Base-by-base conservation (phyloP, 2,329 filamentous ascomycete species). In the Colletotrichum lini region DNA sequence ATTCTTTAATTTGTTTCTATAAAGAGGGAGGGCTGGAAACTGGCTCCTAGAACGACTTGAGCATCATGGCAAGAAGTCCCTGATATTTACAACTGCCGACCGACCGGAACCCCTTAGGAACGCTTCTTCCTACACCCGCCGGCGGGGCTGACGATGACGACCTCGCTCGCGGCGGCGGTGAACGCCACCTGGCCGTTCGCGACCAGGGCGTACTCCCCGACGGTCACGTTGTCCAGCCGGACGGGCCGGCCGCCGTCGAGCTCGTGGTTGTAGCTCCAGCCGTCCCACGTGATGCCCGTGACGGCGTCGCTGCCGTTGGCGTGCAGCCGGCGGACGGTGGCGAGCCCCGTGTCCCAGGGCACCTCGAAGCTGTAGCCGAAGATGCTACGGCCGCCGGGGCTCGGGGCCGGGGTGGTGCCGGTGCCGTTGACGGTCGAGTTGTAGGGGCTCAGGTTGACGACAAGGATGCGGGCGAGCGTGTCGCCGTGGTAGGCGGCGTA, bases 261-360 rank as follows among this genome's bases (percentile, higher is more conserved):
- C 78, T 92, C 89, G 69, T 86, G 86, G 75, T 91, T 89, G 73
- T 90, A 92, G 73, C 87, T 91, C 76, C 82, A 84, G 1, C 89
- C 90, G 77, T 91, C 88, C 81, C 86, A 92, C 0, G 88, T 87
- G 53, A 91, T 86, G 0, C 89, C 90, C 0, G 86, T 87, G 26
- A 91, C 85, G 10, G 90, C 89, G 79, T 92, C 89, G 73, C 88
- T 91, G 0, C 90, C 90, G 77, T 91, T 91, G 2, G 90, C 90
- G 59, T 82, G 77, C 42, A 92, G 78, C 35, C 89, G 80, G 75
- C 88, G 82, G 61, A 90, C 81, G 0, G 68, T 73, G 2, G 81
- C 76, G 23, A 74, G 74, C 7, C 73, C 74, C 54, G 75, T 67
- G 8, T 40, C 9, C 68, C 76, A 76, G 10, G 75, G 78, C 9